A percentile compares a stretch with the other conserved stretches of the same genome.
These are phyloP conservation scores for Backusella morwellensis DNA, from an alignment of 192 early-diverging fungal genomes.

Conservation along the genomic window DNA sequence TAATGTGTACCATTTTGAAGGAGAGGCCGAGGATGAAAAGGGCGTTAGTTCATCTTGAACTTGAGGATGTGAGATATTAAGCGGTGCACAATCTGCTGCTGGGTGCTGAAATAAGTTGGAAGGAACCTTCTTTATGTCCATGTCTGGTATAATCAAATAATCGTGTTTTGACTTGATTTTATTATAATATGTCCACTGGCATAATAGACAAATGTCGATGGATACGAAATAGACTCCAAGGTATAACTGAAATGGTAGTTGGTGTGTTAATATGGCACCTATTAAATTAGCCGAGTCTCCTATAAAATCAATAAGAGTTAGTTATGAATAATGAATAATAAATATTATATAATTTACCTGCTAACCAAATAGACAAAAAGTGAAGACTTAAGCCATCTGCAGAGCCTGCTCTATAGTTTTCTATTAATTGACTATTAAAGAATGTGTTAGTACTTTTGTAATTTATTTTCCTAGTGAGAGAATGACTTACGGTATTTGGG, in stretches of 20 bases:
- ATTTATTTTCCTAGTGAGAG: neutral
- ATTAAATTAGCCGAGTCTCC: constrained; percentile 73
- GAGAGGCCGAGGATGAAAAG: constrained; percentile 33
- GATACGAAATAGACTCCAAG: constrained; percentile 21
- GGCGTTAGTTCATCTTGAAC: constrained; percentile 23
- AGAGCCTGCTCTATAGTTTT: constrained; percentile 50
- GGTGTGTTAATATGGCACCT: constrained; percentile 71
- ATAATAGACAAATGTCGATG: constrained; percentile 23
- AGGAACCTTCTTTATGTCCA: constrained; percentile 1
- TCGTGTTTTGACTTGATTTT: constrained; percentile 5
- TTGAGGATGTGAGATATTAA: constrained; percentile 7
- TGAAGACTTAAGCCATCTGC: constrained; percentile 52
- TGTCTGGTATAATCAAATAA: constrained; percentile 1
- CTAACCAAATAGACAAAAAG: constrained; percentile 65
- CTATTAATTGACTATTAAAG: constrained; percentile 43
- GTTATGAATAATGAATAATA: neutral
- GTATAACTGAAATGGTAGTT: constrained; percentile 65
- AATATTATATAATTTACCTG: constrained; percentile 37
- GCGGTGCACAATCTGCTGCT: constrained; percentile 16
- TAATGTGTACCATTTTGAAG: constrained; percentile 34
- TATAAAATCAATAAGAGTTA: constrained; percentile 16
- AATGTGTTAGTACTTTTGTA: neutral
- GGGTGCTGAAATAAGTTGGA: constrained; percentile 25
- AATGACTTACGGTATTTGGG: constrained; percentile 66
- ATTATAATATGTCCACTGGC: constrained; percentile 31